These are phyloP conservation scores for Raddia guianensis DNA, from an alignment of 176 grass and related monocot species.

Conservation along the genomic window DNA sequence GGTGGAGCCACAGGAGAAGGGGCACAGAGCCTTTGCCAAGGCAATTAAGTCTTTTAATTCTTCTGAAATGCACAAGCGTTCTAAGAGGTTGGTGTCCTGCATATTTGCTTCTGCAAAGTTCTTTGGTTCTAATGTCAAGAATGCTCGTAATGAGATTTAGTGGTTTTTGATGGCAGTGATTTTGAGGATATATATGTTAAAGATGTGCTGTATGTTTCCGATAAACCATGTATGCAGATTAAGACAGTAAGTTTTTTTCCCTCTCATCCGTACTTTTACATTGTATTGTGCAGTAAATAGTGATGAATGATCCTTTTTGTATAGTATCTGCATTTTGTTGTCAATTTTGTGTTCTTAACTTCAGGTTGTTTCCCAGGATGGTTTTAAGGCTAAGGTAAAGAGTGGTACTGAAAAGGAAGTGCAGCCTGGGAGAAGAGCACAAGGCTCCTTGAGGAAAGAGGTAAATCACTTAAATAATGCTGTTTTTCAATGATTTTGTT, in stretches of 20 bases:
- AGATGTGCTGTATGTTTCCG: constrained; percentile 46
- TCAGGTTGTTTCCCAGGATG: constrained; percentile 55
- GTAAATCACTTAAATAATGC: constrained; percentile 40
- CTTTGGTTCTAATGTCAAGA: constrained; percentile 4
- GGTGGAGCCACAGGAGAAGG: constrained; percentile 53
- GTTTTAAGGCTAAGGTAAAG: constrained; percentile 44
- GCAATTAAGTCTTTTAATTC: constrained; percentile 45
- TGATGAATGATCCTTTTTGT: neutral
- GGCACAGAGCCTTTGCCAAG: constrained; percentile 49
- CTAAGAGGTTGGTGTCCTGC: constrained; percentile 62
- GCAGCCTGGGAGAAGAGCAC: constrained; percentile 47
- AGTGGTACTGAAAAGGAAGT: constrained; percentile 44
- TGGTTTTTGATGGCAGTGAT: constrained; percentile 58
- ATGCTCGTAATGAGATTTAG: constrained; percentile 17
- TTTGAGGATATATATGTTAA: constrained; percentile 50
- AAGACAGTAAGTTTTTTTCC: constrained; percentile 49
- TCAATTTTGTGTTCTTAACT: constrained; percentile 10
- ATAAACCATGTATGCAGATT: constrained; percentile 43
- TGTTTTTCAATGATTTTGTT: neutral
- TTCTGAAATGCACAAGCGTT: constrained; percentile 50
- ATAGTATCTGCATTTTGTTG: constrained; percentile 25
- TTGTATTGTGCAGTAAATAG: neutral
- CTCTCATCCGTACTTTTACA: neutral
- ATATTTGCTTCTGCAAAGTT: constrained; percentile 24
- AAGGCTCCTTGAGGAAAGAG: constrained; percentile 79